phyloP scores from a whole-genome alignment of 768 basidiomycete genomes.

The Lentinus brumalis region DNA sequence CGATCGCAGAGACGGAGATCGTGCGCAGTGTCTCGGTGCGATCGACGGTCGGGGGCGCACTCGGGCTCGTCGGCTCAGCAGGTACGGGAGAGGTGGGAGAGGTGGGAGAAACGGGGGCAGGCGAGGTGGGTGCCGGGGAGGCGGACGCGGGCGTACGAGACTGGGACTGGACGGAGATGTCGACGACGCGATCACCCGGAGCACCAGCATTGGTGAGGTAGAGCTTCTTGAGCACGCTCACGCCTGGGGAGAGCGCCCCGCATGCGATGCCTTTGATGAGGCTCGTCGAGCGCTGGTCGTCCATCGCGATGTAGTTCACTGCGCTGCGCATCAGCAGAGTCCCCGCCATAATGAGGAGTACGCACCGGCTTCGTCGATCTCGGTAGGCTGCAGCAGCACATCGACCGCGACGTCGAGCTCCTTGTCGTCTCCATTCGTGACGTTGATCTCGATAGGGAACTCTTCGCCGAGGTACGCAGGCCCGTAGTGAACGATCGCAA shows the following conservation, averaged over 20 bases:
- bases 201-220: conserved; percentile 62
- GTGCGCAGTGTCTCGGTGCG: conserved; percentile 68
- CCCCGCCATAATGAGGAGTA: neutral
- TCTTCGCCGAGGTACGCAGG: conserved; percentile 84
- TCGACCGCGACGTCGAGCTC: conserved; percentile 71
- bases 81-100: conserved; percentile 10
- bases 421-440: conserved; percentile 72
- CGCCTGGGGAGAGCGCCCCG: conserved; percentile 63
- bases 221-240: conserved; percentile 60
- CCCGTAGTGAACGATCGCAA: conserved; percentile 57
- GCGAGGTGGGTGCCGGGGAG: neutral
- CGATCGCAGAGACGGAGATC: conserved; percentile 64
- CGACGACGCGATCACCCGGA: conserved; percentile 72
- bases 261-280: conserved; percentile 75
- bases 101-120: conserved; percentile 13
- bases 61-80: conserved; percentile 17
- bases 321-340: neutral
- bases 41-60: conserved; percentile 33
- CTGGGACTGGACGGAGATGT: conserved; percentile 76
- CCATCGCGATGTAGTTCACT: conserved; percentile 66
- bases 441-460: conserved; percentile 69
- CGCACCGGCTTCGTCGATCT: conserved; percentile 72
- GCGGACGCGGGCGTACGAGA: conserved; percentile 25
- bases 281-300: conserved; percentile 63
- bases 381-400: conserved; percentile 78